Percentiles rank a stretch among this genome's conserved stretches.
Conservation (phyloP, 2,329 filamentous ascomycete genomes). For the Fusarium globosum region DNA sequence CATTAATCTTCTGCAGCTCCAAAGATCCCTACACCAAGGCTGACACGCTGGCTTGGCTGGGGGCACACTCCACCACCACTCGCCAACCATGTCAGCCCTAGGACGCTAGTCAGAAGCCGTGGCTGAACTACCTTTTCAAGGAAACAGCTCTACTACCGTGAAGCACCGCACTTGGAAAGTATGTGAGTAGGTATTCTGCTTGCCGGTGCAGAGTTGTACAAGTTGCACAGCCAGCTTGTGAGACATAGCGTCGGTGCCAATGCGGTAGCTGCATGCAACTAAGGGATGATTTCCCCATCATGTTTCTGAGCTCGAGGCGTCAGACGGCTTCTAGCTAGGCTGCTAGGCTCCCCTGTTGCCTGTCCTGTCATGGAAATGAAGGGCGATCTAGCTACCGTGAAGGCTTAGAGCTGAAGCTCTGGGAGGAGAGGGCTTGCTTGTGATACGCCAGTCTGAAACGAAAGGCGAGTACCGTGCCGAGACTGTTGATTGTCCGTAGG, state of each 20-base stretch:
- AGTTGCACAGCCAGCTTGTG: conserved; percentile 35
- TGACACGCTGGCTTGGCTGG: conserved; percentile 13
- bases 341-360: conserved; percentile 35
- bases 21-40: conserved; percentile 23
- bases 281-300: neutral
- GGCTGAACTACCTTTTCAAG: conserved; percentile 11
- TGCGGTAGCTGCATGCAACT: conserved; percentile 4
- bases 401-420: conserved; percentile 26
- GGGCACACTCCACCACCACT: conserved; percentile 22
- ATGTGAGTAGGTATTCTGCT: neutral
- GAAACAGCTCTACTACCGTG: conserved; percentile 1
- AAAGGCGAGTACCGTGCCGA: conserved; percentile 19
- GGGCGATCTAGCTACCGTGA: conserved; percentile 20
- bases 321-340: conserved; percentile 28
- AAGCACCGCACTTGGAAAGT: neutral
- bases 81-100: conserved; percentile 43
- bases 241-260: conserved; percentile 3
- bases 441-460: conserved; percentile 19
- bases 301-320: conserved; percentile 12
- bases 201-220: conserved; percentile 21
- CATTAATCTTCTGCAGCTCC: conserved; percentile 26
- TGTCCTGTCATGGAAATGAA: conserved; percentile 39
- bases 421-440: conserved; percentile 1
- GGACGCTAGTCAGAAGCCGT: conserved; percentile 32
- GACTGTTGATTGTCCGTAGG: conserved; percentile 14